Conservation (phyloP, 768 basidiomycete genomes). For the Podaxis mareebaensis region DNA sequence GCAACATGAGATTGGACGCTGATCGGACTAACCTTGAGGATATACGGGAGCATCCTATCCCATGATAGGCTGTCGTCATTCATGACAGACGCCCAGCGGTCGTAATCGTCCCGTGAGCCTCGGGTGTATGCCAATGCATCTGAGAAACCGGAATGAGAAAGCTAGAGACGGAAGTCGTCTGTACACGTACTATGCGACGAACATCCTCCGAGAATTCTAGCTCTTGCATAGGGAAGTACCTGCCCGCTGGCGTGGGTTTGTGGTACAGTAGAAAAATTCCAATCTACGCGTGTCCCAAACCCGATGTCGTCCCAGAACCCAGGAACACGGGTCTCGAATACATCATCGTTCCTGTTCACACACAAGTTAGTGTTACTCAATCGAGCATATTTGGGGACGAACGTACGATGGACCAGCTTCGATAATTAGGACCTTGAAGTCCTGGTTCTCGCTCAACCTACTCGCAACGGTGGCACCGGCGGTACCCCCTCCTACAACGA, state of each 20-base stretch:
- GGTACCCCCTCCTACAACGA: slow-evolving; percentile 19
- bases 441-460: slow-evolving; percentile 20
- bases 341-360: slow-evolving; percentile 15
- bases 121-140: slow-evolving; percentile 14
- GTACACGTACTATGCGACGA: slow-evolving; percentile 25
- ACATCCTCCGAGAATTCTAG: slow-evolving; percentile 29
- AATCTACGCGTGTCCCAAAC: slow-evolving; percentile 11
- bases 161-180: not conserved
- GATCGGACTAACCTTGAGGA: slow-evolving; percentile 7
- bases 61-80: slow-evolving; percentile 14
- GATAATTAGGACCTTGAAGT: slow-evolving; percentile 22
- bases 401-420: slow-evolving; percentile 22
- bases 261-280: slow-evolving; percentile 24
- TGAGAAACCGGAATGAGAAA: not conserved
- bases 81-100: slow-evolving; percentile 9
- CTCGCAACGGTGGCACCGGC: slow-evolving; percentile 24
- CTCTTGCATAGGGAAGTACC: slow-evolving; percentile 24
- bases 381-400: too few species aligned
- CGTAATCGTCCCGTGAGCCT: slow-evolving; percentile 14
- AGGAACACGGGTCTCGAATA: slow-evolving; percentile 10
- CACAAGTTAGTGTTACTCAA: not conserved
- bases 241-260: slow-evolving; percentile 25
- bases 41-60: slow-evolving; percentile 16
- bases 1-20: not conserved
- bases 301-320: not conserved